These are phyloP conservation scores for Cercospora sp. DNA, from an alignment of 2,329 filamentous ascomycete species.

Conservation along the genomic window DNA sequence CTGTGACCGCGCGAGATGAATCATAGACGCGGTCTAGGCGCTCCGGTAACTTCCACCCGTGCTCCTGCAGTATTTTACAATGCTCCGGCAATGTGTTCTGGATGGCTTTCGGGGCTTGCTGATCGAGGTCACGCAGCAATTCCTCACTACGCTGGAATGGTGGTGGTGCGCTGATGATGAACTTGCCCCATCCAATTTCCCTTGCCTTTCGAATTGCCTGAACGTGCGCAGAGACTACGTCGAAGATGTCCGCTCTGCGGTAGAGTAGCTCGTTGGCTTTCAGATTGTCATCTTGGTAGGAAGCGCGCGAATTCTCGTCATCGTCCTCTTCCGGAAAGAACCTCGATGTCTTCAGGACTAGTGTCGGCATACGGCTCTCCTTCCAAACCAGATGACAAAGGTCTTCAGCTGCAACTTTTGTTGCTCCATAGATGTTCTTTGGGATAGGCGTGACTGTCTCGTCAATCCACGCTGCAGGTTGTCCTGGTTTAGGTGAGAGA, in stretches of 20 bases:
- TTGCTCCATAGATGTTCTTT: conserved; percentile 42
- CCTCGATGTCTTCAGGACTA: conserved; percentile 51
- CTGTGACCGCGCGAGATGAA: conserved; percentile 18
- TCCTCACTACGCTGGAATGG: conserved; percentile 16
- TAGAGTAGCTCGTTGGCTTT: conserved; percentile 28
- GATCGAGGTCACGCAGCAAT: conserved; percentile 11
- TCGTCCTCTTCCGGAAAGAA: conserved; percentile 42
- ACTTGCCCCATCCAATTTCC: conserved; percentile 22
- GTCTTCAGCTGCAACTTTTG: conserved; percentile 53
- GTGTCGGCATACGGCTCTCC: conserved; percentile 43
- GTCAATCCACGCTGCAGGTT: conserved; percentile 29
- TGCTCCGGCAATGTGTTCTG: conserved; percentile 7
- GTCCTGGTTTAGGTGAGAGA: conserved; percentile 21
- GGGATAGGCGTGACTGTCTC: conserved; percentile 25
- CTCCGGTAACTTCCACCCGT: conserved; percentile 22
- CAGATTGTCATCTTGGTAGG: conserved; percentile 24
- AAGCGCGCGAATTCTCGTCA: conserved; percentile 15
- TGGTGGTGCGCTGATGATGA: conserved; percentile 26
- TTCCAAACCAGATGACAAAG: conserved; percentile 47
- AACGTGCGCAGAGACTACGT: conserved; percentile 23
- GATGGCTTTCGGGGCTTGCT: conserved; percentile 7
- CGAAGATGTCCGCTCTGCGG: conserved; percentile 21
- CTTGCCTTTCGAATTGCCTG: conserved; percentile 22
- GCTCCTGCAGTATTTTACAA: conserved; percentile 15
- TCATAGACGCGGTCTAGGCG: conserved; percentile 25